Conservation (phyloP, 345 rosid genomes). For the Leavenworthia alabamica region DNA sequence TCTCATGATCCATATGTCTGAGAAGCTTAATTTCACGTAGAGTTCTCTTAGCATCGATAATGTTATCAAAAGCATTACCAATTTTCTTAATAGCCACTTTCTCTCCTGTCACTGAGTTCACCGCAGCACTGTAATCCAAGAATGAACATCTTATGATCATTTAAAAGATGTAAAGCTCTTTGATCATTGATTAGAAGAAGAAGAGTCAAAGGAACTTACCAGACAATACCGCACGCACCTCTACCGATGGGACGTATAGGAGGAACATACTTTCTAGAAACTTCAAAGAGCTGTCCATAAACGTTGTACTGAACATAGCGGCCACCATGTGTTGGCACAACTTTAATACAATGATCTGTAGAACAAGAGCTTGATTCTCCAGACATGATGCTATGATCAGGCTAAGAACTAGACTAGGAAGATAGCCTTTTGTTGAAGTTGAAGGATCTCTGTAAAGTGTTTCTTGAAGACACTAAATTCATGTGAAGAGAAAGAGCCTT, state of each 20-base stretch:
- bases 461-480: conserved; percentile 23
- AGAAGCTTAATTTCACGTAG: conserved; percentile 94
- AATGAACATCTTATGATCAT: conserved; percentile 19
- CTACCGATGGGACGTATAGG: conserved; percentile 96
- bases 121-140: conserved; percentile 63
- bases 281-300: conserved; percentile 97
- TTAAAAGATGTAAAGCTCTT: neutral
- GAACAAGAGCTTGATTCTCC: conserved; percentile 56
- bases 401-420: conserved; percentile 5
- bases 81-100: conserved; percentile 97
- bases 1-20: conserved; percentile 90
- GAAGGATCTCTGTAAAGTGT: conserved; percentile 21
- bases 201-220: too few relatives aligned
- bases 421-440: conserved; percentile 25
- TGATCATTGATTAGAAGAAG: neutral
- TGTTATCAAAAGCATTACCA: conserved; percentile 93
- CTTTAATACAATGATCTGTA: conserved; percentile 46
- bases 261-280: conserved; percentile 85
- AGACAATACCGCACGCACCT: conserved; percentile 97
- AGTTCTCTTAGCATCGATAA: conserved; percentile 92
- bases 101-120: conserved; percentile 77
- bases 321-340: conserved; percentile 77
- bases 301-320: conserved; percentile 90
- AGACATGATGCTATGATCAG: conserved; percentile 34
- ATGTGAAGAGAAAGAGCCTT: conserved; percentile 33